Conservation (phyloP, 371 early-diverging fungal species). For the Entomophthora muscae region DNA sequence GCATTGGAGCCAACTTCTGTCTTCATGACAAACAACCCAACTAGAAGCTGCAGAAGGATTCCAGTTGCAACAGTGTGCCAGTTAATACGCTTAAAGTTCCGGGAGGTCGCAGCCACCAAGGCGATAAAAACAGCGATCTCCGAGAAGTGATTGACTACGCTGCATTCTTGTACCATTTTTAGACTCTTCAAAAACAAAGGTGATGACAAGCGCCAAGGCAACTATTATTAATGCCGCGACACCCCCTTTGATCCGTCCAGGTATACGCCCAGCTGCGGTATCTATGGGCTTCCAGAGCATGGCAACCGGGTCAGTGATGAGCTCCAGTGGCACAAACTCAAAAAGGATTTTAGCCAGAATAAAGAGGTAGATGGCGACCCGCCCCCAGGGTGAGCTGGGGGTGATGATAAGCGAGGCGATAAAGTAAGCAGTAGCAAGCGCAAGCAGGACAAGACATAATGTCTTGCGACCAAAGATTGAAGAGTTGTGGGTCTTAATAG, state of each 20-base stretch:
- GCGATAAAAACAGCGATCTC: slow-evolving; percentile 42
- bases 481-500: neutral
- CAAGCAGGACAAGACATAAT: slow-evolving; percentile 15
- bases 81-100: slow-evolving; percentile 37
- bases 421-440: slow-evolving; percentile 29
- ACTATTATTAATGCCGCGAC: slow-evolving; percentile 15
- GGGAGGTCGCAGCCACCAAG: slow-evolving; percentile 32
- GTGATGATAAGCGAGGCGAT: slow-evolving; percentile 23
- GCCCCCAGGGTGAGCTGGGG: slow-evolving; percentile 22
- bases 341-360: slow-evolving; percentile 33
- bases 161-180: slow-evolving; percentile 34
- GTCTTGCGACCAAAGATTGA: neutral
- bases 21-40: slow-evolving; percentile 66
- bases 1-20: slow-evolving; percentile 53
- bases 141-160: slow-evolving; percentile 57
- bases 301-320: slow-evolving; percentile 22
- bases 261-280: neutral
- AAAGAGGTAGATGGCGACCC: slow-evolving; percentile 33
- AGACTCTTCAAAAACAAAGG: slow-evolving; percentile 35
- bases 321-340: slow-evolving; percentile 24
- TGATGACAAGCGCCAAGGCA: slow-evolving; percentile 30
- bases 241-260: slow-evolving; percentile 10
- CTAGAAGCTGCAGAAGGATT: slow-evolving; percentile 51
- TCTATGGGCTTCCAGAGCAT: slow-evolving; percentile 15
- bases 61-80: slow-evolving; percentile 65